Evolutionary conservation across 1,284 basidiomycete genomes (phyloP).

Genomic region (Polyporus tsugae): DNA sequence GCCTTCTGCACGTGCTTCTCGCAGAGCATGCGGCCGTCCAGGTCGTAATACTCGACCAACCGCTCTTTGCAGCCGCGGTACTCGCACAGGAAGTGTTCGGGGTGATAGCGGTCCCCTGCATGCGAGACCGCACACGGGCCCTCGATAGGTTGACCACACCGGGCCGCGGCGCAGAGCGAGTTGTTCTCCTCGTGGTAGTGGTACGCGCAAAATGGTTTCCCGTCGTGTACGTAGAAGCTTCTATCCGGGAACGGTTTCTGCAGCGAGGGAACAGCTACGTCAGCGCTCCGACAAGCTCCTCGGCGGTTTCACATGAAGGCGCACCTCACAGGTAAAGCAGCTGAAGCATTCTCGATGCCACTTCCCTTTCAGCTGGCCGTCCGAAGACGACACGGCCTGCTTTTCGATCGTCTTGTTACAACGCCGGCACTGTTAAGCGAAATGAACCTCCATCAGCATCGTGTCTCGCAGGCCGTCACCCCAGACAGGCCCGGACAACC

Average conservation of each 20-base stretch:
- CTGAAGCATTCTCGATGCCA: constrained; percentile 92
- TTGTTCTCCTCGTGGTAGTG: constrained; percentile 92
- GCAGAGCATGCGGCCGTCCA: constrained; percentile 83
- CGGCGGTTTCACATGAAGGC: constrained; percentile 33
- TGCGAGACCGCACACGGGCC: constrained; percentile 88
- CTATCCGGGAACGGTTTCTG: constrained; percentile 90
- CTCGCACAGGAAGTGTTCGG: constrained; percentile 83
- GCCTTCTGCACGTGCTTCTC: constrained; percentile 70
- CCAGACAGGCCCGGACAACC: not conserved
- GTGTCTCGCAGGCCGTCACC: not conserved
- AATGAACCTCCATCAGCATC: constrained; percentile 21
- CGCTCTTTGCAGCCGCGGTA: constrained; percentile 61
- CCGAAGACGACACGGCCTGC: constrained; percentile 88
- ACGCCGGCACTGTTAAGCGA: constrained; percentile 72
- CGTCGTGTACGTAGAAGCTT: constrained; percentile 88
- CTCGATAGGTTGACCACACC: constrained; percentile 90
- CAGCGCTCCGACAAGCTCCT: constrained; percentile 1
- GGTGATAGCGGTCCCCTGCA: constrained; percentile 81
- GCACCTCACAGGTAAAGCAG: constrained; percentile 81
- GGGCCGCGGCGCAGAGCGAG: constrained; percentile 79
- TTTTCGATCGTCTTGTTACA: constrained; percentile 88
- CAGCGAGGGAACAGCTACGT: constrained; percentile 10
- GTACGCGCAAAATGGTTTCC: constrained; percentile 87
- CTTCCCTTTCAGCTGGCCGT: constrained; percentile 92
- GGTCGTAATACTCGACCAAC: constrained; percentile 86